These are phyloP conservation scores for Vitis riparia DNA, from an alignment of 164 flowering plant genomes.

Conservation along the genomic window DNA sequence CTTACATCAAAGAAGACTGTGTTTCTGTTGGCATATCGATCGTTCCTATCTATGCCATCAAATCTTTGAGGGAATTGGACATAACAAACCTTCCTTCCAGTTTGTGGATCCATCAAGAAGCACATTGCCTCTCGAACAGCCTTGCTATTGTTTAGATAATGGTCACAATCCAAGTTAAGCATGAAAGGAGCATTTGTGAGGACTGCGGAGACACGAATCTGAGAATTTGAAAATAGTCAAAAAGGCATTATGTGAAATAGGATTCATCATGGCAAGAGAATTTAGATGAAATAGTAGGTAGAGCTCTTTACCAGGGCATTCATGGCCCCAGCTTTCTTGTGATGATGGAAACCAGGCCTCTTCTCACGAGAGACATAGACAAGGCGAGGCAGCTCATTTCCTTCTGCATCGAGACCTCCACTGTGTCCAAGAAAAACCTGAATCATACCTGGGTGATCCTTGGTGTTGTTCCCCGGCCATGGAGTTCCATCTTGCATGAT, in stretches of 20 bases:
- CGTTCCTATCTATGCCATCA: constrained; percentile 84
- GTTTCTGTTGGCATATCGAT: constrained; percentile 95
- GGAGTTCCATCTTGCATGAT: constrained; percentile 99
- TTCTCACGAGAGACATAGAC: constrained; percentile 98
- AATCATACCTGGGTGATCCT: constrained; percentile 98
- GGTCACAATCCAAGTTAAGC: constrained; percentile 98
- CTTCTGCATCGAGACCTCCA: constrained; percentile 91
- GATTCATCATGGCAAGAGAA: not conserved
- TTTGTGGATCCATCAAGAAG: constrained; percentile 95
- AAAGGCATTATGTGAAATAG: not conserved
- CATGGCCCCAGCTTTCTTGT: constrained; percentile 99
- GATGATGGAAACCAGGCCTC: constrained; percentile 95
- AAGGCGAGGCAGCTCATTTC: constrained; percentile 92
- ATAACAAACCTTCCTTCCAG: constrained; percentile 85
- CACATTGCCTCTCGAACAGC: constrained; percentile 96
- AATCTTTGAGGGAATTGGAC: constrained; percentile 97
- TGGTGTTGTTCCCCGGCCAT: constrained; percentile 97
- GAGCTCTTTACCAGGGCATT: constrained; percentile 76
- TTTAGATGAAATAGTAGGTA: not conserved
- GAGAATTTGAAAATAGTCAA: constrained; percentile 13
- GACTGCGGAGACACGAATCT: constrained; percentile 94
- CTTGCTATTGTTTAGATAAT: constrained; percentile 92
- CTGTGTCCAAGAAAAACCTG: constrained; percentile 97
- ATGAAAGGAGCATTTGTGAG: constrained; percentile 97
- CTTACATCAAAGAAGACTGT: constrained; percentile 98